A percentile compares a stretch with the other conserved stretches of the same genome.
These are phyloP conservation scores for Ceratobasidium papillatum DNA, from an alignment of 1,284 basidiomycete species.

Conservation along the genomic window DNA sequence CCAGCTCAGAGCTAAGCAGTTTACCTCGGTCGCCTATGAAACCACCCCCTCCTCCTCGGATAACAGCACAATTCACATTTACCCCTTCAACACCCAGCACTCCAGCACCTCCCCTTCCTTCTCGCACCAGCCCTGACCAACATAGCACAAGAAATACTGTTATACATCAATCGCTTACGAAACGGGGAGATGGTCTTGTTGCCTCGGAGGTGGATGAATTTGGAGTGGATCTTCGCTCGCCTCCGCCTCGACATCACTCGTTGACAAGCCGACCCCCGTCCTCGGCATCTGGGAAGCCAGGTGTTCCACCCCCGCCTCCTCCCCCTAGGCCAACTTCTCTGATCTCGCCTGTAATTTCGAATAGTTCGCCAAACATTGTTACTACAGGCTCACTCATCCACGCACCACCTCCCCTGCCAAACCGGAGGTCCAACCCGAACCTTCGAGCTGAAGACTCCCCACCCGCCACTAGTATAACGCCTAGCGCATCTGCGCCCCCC, in stretches of 20 bases:
- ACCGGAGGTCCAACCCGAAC: constrained; percentile 35
- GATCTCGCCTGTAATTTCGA: constrained; percentile 10
- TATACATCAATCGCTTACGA: constrained; percentile 28
- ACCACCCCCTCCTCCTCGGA: constrained; percentile 4
- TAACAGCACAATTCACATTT: constrained; percentile 7
- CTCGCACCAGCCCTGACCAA: constrained; percentile 33
- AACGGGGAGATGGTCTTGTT: neutral
- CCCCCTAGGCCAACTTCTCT: constrained; percentile 28
- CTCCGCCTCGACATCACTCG: constrained; percentile 34
- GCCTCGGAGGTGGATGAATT: constrained; percentile 28
- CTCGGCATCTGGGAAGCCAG: constrained; percentile 6
- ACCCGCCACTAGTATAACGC: neutral
- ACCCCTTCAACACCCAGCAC: constrained; percentile 28
- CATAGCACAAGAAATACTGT: neutral
- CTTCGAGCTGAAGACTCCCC: constrained; percentile 21
- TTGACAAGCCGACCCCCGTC: constrained; percentile 28
- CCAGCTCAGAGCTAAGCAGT: neutral
- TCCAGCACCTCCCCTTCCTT: constrained; percentile 33
- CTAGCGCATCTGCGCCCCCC: constrained; percentile 29
- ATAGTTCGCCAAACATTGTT: constrained; percentile 8
- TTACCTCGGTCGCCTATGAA: constrained; percentile 32
- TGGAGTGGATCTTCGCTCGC: constrained; percentile 26
- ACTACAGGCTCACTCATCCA: constrained; percentile 9
- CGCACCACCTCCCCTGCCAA: constrained; percentile 34
- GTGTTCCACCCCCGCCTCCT: constrained; percentile 8